Evolutionary conservation across 768 basidiomycete species (phyloP).

Genomic region (Tephrocybe sp.): DNA sequence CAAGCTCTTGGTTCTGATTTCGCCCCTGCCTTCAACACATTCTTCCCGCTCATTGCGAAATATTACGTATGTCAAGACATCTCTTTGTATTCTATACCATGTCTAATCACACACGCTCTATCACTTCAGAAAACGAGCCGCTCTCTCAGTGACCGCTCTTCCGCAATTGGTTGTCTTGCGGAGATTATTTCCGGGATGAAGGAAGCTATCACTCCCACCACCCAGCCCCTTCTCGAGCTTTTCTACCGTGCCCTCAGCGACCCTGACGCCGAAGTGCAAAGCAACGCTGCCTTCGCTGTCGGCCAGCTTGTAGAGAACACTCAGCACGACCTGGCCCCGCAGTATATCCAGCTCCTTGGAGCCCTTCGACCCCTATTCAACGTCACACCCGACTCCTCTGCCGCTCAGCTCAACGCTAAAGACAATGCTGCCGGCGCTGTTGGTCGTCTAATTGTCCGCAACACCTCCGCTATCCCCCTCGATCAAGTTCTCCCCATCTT

Average conservation of each 20-base stretch:
- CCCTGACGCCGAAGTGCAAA: constrained; percentile 88
- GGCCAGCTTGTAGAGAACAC: constrained; percentile 92
- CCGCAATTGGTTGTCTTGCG: constrained; percentile 90
- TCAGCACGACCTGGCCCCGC: constrained; percentile 73
- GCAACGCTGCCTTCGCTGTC: constrained; percentile 93
- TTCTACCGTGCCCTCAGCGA: constrained; percentile 85
- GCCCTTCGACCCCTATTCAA: constrained; percentile 83
- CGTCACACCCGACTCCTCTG: constrained; percentile 59
- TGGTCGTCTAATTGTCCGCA: constrained; percentile 81
- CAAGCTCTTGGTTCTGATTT: constrained; percentile 86
- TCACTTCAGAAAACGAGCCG: constrained; percentile 72
- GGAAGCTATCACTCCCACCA: constrained; percentile 79
- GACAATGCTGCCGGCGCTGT: constrained; percentile 98
- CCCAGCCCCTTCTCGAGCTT: constrained; percentile 77
- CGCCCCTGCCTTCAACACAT: constrained; percentile 74
- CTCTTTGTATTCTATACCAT: neutral
- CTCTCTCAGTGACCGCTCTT: constrained; percentile 88
- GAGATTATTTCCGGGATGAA: constrained; percentile 96
- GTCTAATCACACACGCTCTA: neutral
- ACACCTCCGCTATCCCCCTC: constrained; percentile 76
- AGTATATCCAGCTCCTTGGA: constrained; percentile 76
- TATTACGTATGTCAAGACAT: constrained; percentile 71
- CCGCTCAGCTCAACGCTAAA: constrained; percentile 75
- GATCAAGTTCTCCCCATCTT: constrained; percentile 90
- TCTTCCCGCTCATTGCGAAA: constrained; percentile 87